phyloP scores from a whole-genome alignment of 805 yeast genomes.

The Candida insectorum region DNA sequence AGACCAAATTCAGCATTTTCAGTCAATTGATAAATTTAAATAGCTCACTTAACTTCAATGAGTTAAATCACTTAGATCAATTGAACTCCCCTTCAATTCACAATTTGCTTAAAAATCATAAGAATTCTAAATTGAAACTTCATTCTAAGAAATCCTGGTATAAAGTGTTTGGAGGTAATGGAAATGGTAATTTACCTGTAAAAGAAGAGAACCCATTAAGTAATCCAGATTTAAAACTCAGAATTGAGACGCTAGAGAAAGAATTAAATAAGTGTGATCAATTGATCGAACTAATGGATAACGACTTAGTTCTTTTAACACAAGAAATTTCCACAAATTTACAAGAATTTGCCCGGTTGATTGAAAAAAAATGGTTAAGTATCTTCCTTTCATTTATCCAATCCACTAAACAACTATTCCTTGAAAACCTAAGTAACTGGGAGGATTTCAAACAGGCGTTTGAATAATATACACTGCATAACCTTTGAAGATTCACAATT shows the following conservation, averaged over 20 bases:
- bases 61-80: conserved; percentile 25
- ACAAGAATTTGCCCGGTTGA: conserved; percentile 29
- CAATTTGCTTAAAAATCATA: conserved; percentile 31
- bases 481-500: too few relatives aligned
- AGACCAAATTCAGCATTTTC: conserved; percentile 35
- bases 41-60: conserved; percentile 14
- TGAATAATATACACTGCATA: too few relatives aligned
- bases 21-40: conserved; percentile 33
- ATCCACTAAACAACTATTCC: conserved; percentile 30
- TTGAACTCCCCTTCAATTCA: conserved; percentile 38
- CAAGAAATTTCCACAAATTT: conserved; percentile 40
- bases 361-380: conserved; percentile 40
- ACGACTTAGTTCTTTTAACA: conserved; percentile 44
- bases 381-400: conserved; percentile 37
- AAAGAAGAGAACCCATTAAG: background rate
- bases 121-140: conserved; percentile 18
- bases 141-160: conserved; percentile 37
- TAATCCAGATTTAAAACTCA: conserved; percentile 8
- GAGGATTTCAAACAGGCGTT: conserved; percentile 22
- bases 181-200: conserved; percentile 1
- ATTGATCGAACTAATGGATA: conserved; percentile 39
- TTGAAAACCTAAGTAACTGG: conserved; percentile 32
- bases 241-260: conserved; percentile 33
- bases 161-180: conserved; percentile 37
- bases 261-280: conserved; percentile 46